Evolutionary conservation across 306 rosid species (phyloP), one percentile per base, ranked within the genome.

Genomic region (Lotus japonicus): DNA sequence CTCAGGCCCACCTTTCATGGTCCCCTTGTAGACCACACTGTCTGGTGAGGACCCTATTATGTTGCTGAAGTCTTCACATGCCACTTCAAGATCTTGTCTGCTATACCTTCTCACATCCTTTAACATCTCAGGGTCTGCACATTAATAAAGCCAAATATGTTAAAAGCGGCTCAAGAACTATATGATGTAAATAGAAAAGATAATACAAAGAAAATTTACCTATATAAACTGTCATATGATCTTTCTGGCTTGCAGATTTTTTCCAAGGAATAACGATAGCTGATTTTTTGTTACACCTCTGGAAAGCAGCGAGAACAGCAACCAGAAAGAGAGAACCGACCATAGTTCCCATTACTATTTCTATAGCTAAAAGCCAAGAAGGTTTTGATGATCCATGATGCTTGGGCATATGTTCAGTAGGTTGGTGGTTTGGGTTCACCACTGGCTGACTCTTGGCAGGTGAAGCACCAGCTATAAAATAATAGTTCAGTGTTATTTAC

Each of bases 1-100:
- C 87, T 91, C 99, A 53, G 97, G 95, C 45, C 99, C 99, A 58
- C 86, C 89, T 84, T 86, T 87, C 75, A 95, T 79, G 76, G 71
- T 95, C 58, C 99, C 99, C 80, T 95, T 95, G 85, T 95, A 95
- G 63, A 95, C 97, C 51, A 90, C 61, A 81, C 95, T 95, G 77
- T 91, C 99, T 3, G 96, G 96, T 11, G 99, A 95, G 80, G 99
- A 90, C 46, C 99, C 99, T 68, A 95, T 95, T 50, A 90, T 95
- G 79, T 95, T 95, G 83, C 99, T 95, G 76, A 95, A 95, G 79
- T 95, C 99, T 85, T 95, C 99, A 64, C 97, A 95, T 21, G 97
- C 99, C 71, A 87, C 88, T 89, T 95, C 99, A 65, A 95, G 96
- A 66, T 90, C 99, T 78, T 84, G 92, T 84, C 99, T 90, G 80